These are phyloP conservation scores for Endoconidiophora polonica DNA, from an alignment of 2,329 filamentous ascomycete species.

Conservation along the genomic window DNA sequence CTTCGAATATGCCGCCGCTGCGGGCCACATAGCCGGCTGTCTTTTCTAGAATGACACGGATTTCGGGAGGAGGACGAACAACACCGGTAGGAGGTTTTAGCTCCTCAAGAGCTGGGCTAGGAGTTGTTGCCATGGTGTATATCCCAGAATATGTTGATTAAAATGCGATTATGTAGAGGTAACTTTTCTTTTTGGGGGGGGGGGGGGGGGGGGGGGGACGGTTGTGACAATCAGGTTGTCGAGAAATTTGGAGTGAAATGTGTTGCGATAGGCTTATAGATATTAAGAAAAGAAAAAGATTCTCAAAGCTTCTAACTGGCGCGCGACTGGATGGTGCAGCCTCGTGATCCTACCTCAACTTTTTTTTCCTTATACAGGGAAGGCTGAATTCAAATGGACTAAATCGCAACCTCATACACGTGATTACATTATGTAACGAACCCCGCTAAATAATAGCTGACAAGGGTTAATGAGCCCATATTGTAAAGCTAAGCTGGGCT, in stretches of 20 bases:
- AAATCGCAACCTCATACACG: neutral
- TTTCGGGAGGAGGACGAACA: slow-evolving; percentile 77
- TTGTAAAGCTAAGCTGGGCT: neutral
- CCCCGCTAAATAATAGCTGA: neutral
- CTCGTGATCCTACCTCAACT: neutral
- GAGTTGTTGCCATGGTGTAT: neutral
- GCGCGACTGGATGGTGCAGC: neutral
- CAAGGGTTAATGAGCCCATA: neutral
- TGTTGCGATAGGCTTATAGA: neutral
- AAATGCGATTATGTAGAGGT: neutral
- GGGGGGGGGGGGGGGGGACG: neutral
- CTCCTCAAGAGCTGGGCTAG: slow-evolving; percentile 36
- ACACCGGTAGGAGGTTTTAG: slow-evolving; percentile 68
- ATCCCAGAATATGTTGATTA: neutral
- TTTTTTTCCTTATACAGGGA: neutral
- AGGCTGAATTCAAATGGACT: slow-evolving; percentile 1
- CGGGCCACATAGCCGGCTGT: slow-evolving; percentile 79
- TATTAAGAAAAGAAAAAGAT: neutral
- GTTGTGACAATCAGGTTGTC: neutral
- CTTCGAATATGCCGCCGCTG: slow-evolving; percentile 55
- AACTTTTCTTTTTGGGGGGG: neutral
- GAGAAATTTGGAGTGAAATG: neutral
- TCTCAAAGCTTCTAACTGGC: neutral
- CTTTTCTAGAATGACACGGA: slow-evolving; percentile 75
- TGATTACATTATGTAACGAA: neutral